Evolutionary conservation across 768 basidiomycete genomes (phyloP), one percentile per base, ranked within the genome.

Genomic region (Filobasidium wieringae): DNA sequence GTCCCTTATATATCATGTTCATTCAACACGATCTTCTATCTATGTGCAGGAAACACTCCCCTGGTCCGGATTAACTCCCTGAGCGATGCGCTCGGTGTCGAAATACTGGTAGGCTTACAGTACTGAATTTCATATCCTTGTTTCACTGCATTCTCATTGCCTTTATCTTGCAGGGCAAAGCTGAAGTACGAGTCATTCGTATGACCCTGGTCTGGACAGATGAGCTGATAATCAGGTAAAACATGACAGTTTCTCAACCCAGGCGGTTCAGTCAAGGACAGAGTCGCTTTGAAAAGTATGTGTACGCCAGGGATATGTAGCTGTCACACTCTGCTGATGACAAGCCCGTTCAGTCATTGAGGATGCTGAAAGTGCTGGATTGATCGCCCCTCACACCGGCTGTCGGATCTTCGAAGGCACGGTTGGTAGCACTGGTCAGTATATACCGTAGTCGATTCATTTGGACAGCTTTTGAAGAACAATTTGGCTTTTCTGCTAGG

Each of bases 321-420:
- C 2, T 9, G 29, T 29, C 45, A 22, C 37, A 14, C 27, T 7
- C 19, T 33, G 33, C 37, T 55, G 22, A 31, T 8, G 1, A 24
- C 22, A 14, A 53, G 5, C 26, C 43, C 26, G 7, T 12, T 32
- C 69, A 97, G 93, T 97, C 79, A 89, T 99, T 64, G 81, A 91
- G 61, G 87, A 96, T 66, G 95, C 95, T 0, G 93, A 97, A 70
- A 79, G 79, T 8, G 77, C 80, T 59, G 91, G 91, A 0, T 76
- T 89, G 2, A 75, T 99, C 1, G 80, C 84, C 56, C 95, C 92
- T 0, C 74, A 90, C 61, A 91, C 88, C 0, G 86, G 87, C 6
- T 95, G 88, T 0, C 82, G 88, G 7, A 90, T 99, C 36, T 99
- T 97, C 58, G 95, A 97, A 72, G 95, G 95, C 3, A 99, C 93